Evolutionary conservation across 2,329 filamentous ascomycete species (phyloP).

Genomic region (Laburnicola sp.): DNA sequence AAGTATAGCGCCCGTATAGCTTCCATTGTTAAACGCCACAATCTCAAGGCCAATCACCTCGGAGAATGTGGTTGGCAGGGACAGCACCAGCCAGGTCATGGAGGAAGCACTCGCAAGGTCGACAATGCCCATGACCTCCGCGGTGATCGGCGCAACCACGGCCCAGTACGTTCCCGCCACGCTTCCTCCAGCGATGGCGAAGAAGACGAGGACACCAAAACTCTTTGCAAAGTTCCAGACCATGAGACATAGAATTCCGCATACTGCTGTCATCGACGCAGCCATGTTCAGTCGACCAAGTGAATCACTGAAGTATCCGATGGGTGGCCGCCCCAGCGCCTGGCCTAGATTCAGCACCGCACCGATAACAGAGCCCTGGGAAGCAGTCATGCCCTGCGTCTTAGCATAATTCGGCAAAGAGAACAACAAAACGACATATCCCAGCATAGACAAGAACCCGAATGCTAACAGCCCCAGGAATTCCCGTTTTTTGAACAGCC

Average conservation of each 20-base stretch:
- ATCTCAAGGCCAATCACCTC: constrained; percentile 61
- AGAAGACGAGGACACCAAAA: constrained; percentile 71
- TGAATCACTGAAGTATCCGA: constrained; percentile 72
- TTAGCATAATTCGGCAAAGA: constrained; percentile 73
- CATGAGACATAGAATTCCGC: constrained; percentile 66
- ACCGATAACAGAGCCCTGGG: constrained; percentile 71
- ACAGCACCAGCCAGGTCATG: constrained; percentile 71
- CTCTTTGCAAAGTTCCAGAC: constrained; percentile 73
- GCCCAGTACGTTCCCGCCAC: constrained; percentile 71
- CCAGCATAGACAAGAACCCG: constrained; percentile 72
- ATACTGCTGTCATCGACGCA: constrained; percentile 63
- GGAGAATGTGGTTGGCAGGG: constrained; percentile 68
- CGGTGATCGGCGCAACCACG: constrained; percentile 67
- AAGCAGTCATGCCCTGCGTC: constrained; percentile 66
- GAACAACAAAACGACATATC: constrained; percentile 77
- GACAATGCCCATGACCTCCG: constrained; percentile 72
- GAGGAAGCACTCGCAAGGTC: constrained; percentile 70
- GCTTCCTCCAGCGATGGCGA: constrained; percentile 65
- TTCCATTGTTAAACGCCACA: constrained; percentile 51
- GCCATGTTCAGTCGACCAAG: constrained; percentile 76
- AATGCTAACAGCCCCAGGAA: constrained; percentile 68
- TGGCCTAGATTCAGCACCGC: constrained; percentile 71
- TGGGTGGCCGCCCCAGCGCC: constrained; percentile 68
- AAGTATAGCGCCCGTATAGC: constrained; percentile 61
- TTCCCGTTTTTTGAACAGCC: constrained; percentile 63